Conservation (phyloP, 306 rosid genomes). For the Crotalaria pallida region DNA sequence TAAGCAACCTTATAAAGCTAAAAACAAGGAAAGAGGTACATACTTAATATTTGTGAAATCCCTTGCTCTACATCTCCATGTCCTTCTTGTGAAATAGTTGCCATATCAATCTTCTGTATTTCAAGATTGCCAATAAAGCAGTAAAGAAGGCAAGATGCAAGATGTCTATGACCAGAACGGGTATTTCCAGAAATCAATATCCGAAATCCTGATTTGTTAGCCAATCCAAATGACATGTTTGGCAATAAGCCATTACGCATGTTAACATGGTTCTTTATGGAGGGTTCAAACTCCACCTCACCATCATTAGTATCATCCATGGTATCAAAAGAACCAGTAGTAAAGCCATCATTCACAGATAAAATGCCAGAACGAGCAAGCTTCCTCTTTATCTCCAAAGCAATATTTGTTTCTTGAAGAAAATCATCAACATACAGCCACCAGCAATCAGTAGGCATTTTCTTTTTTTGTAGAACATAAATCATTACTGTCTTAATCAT, state of each 20-base stretch:
- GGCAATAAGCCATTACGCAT: slow-evolving; percentile 27
- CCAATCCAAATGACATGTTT: slow-evolving; percentile 31
- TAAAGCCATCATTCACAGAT: slow-evolving; percentile 31
- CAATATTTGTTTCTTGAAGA: slow-evolving; percentile 57
- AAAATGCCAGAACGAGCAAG: slow-evolving; percentile 64
- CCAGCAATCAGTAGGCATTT: slow-evolving; percentile 60
- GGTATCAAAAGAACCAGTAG: slow-evolving; percentile 34
- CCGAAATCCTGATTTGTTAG: slow-evolving; percentile 59
- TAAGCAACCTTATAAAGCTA: neutral
- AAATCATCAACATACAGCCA: slow-evolving; percentile 73
- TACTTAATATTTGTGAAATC: slow-evolving; percentile 76
- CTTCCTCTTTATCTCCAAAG: slow-evolving; percentile 49
- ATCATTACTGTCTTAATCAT: slow-evolving; percentile 57
- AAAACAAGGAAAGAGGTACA: slow-evolving; percentile 26
- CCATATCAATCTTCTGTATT: slow-evolving; percentile 84
- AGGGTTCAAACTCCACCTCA: slow-evolving; percentile 21
- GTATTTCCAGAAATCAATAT: slow-evolving; percentile 74
- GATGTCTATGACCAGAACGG: slow-evolving; percentile 87
- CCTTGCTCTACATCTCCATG: slow-evolving; percentile 85
- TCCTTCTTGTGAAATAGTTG: slow-evolving; percentile 90
- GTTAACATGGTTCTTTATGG: slow-evolving; percentile 35
- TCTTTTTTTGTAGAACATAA: slow-evolving; percentile 57
- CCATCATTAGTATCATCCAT: slow-evolving; percentile 25
- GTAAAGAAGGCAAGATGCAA: slow-evolving; percentile 88
- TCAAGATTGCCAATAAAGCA: slow-evolving; percentile 73